phyloP scores from a whole-genome alignment of 495 filamentous ascomycete species.

The Hypoxylon subgilvum region DNA sequence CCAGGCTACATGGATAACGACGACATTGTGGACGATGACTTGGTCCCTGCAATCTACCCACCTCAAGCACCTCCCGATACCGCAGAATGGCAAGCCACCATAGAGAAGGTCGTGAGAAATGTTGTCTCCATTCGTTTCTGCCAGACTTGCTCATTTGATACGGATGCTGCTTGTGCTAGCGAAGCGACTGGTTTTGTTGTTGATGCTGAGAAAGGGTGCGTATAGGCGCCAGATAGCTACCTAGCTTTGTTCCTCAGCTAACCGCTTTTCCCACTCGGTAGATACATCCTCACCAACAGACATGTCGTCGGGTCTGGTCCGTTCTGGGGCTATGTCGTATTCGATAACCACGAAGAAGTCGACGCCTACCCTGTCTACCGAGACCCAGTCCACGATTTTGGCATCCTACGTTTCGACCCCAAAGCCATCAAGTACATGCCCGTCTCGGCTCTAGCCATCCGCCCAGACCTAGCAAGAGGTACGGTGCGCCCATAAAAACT shows the following conservation, averaged over 20 bases:
- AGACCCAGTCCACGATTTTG: constrained; percentile 98
- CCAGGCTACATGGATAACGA: constrained; percentile 41
- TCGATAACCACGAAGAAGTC: constrained; percentile 97
- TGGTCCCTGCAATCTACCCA: constrained; percentile 41
- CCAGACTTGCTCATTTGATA: constrained; percentile 97
- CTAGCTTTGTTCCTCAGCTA: constrained; percentile 43
- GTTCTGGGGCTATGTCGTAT: constrained; percentile 97
- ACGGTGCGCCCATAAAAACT: not conserved
- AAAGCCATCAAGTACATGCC: constrained; percentile 96
- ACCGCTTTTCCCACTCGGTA: constrained; percentile 48
- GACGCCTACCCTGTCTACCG: constrained; percentile 98
- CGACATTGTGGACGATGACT: constrained; percentile 45
- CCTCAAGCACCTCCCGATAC: constrained; percentile 72
- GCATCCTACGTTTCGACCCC: constrained; percentile 93
- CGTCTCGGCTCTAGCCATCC: constrained; percentile 75
- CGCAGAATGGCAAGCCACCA: constrained; percentile 95
- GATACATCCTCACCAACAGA: constrained; percentile 80
- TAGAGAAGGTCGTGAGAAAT: constrained; percentile 88
- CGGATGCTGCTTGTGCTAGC: constrained; percentile 87
- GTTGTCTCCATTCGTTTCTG: constrained; percentile 99
- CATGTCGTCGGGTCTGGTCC: constrained; percentile 97
- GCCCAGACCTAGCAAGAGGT: constrained; percentile 81
- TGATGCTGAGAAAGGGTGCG: constrained; percentile 89
- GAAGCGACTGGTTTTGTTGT: constrained; percentile 98
- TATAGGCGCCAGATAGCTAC: constrained; percentile 49